Evolutionary conservation across 805 yeast genomes (phyloP).

Genomic region (Candida broadrunensis): DNA sequence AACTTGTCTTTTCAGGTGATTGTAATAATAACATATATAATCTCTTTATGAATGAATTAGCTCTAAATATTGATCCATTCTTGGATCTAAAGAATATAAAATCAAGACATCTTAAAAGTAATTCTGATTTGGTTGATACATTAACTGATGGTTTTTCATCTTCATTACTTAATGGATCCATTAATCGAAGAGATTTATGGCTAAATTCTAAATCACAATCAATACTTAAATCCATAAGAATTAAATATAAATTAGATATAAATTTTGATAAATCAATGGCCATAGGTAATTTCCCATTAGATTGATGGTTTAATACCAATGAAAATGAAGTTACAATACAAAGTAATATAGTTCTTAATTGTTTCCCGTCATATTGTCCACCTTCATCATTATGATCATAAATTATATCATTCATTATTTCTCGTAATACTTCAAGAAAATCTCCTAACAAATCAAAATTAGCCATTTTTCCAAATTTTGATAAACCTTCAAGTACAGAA

Average conservation of each 20-base stretch:
- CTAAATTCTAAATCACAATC: conserved; percentile 87
- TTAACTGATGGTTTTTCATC: conserved; percentile 69
- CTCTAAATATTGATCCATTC: conserved; percentile 64
- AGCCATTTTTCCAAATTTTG: conserved; percentile 87
- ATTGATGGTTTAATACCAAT: conserved; percentile 67
- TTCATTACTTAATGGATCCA: conserved; percentile 62
- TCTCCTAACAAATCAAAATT: conserved; percentile 93
- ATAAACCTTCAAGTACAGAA: conserved; percentile 85
- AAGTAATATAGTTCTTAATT: conserved; percentile 70
- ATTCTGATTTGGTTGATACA: conserved; percentile 84
- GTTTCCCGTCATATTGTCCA: conserved; percentile 32
- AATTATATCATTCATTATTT: conserved; percentile 59
- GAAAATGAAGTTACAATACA: conserved; percentile 91
- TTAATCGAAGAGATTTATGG: conserved; percentile 72
- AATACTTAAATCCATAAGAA: conserved; percentile 64
- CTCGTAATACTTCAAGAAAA: conserved; percentile 83
- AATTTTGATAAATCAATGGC: conserved; percentile 72
- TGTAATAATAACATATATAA: conserved; percentile 65
- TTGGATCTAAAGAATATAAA: conserved; percentile 74
- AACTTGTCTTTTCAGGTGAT: conserved; percentile 82
- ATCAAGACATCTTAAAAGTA: conserved; percentile 74
- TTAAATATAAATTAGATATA: conserved; percentile 67
- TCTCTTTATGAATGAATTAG: conserved; percentile 80
- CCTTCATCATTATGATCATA: conserved; percentile 37
- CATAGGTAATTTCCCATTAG: conserved; percentile 59